Percentiles rank a stretch among this genome's conserved stretches.
These are phyloP conservation scores for Plasmopara viticola DNA, from an alignment of 352 stramenopile species.

Conservation along the genomic window DNA sequence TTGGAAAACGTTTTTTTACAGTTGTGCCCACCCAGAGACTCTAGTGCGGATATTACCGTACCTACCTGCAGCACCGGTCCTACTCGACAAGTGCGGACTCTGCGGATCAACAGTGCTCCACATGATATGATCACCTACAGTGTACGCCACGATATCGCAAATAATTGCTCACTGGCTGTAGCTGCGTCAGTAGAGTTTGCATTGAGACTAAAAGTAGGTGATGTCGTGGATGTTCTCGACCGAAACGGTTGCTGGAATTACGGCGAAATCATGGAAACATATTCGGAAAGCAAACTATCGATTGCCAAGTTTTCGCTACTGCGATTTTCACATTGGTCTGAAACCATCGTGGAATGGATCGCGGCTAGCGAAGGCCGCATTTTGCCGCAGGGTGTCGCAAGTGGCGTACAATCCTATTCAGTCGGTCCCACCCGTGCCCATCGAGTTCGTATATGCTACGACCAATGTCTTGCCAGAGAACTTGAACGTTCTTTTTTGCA, in stretches of 20 bases:
- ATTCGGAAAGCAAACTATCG: constrained; percentile 26
- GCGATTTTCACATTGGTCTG: constrained; percentile 53
- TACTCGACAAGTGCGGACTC: constrained; percentile 16
- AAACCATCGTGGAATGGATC: constrained; percentile 65
- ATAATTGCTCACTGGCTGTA: constrained; percentile 35
- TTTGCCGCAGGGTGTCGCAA: constrained; percentile 59
- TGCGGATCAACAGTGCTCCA: constrained; percentile 33
- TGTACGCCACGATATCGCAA: constrained; percentile 24
- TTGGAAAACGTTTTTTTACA: constrained; percentile 58
- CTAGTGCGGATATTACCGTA: constrained; percentile 9
- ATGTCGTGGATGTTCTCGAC: constrained; percentile 76
- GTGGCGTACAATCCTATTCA: constrained; percentile 37
- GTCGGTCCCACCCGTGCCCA: constrained; percentile 35
- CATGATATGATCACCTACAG: constrained; percentile 54
- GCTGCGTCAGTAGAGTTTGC: constrained; percentile 66
- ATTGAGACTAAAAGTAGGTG: constrained; percentile 42
- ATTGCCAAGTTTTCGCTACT: constrained; percentile 60
- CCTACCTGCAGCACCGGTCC: constrained; percentile 3
- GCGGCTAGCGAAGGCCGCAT: constrained; percentile 57
- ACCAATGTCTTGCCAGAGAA: constrained; percentile 38
- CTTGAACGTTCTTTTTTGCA: constrained; percentile 48
- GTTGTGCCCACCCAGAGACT: constrained; percentile 31
- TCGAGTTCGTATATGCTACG: constrained; percentile 38
- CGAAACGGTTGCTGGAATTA: constrained; percentile 74
- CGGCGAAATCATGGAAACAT: constrained; percentile 63